phyloP scores from a whole-genome alignment of 140 eudicot genomes.

The Anethum foeniculum region DNA sequence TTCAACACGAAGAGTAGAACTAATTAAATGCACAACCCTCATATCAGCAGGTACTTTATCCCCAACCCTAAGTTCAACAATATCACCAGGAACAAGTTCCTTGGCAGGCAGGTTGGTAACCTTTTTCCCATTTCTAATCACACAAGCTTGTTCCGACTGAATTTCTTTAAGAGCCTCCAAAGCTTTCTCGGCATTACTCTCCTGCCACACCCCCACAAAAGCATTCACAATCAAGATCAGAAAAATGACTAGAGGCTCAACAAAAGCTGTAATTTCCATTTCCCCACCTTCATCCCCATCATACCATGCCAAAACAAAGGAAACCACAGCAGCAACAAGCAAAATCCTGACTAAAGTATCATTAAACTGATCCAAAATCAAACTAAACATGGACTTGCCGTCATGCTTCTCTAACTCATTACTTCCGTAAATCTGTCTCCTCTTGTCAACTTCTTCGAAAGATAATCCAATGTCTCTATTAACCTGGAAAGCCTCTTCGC shows the following conservation, averaged over 20 bases:
- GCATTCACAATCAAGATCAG: slow-evolving; percentile 84
- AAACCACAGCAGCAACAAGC: slow-evolving; percentile 75
- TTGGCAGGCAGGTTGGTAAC: slow-evolving; percentile 58
- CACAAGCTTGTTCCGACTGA: slow-evolving; percentile 71
- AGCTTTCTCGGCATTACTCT: slow-evolving; percentile 92
- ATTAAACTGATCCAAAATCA: slow-evolving; percentile 81
- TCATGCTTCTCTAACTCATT: slow-evolving; percentile 88
- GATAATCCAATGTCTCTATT: slow-evolving; percentile 49
- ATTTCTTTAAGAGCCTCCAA: slow-evolving; percentile 93
- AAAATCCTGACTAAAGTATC: slow-evolving; percentile 87
- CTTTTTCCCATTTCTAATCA: slow-evolving; percentile 60
- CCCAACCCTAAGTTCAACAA: slow-evolving; percentile 85
- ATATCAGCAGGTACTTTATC: slow-evolving; percentile 96
- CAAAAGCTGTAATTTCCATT: slow-evolving; percentile 72
- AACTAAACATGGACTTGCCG: slow-evolving; percentile 52
- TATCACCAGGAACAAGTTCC: slow-evolving; percentile 97
- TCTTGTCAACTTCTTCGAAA: slow-evolving; percentile 39
- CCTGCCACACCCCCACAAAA: slow-evolving; percentile 98
- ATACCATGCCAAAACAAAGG: slow-evolving; percentile 80
- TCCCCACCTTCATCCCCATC: slow-evolving; percentile 79
- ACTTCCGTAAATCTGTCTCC: slow-evolving; percentile 44
- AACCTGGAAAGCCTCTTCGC: slow-evolving; percentile 64
- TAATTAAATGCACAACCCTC: slow-evolving; percentile 64
- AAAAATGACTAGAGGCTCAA: slow-evolving; percentile 88
- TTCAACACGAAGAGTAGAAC: slow-evolving; percentile 82